Conservation (phyloP, 192 early-diverging fungal species). For the Mortierella alpina region DNA sequence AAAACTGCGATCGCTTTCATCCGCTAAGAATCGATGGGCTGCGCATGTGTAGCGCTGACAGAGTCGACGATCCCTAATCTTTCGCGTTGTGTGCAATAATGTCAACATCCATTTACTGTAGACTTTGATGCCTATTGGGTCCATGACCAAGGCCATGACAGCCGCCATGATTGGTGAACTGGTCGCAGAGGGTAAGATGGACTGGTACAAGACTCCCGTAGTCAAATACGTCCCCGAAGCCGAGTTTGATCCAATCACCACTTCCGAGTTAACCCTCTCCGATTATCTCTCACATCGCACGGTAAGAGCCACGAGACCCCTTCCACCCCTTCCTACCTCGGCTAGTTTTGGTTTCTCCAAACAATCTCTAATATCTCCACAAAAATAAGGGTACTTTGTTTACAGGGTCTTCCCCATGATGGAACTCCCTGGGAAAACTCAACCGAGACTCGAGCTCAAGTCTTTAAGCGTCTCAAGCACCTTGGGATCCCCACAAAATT, state of each 20-base stretch:
- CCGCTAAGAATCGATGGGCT: not conserved
- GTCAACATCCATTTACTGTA: not conserved
- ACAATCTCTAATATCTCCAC: not conserved
- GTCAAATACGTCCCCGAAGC: slow-evolving; percentile 17
- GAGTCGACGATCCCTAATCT: not conserved
- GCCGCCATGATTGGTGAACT: slow-evolving; percentile 17
- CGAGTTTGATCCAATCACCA: slow-evolving; percentile 15
- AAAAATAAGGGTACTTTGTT: not conserved
- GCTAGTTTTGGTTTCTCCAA: not conserved
- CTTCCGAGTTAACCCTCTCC: slow-evolving; percentile 18
- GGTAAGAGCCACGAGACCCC: not conserved
- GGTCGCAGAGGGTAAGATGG: slow-evolving; percentile 32
- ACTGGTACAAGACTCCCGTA: slow-evolving; percentile 38
- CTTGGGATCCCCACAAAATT: slow-evolving; percentile 6
- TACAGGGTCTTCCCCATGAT: slow-evolving; percentile 5
- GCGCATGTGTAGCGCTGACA: not conserved
- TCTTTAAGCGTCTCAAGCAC: slow-evolving; percentile 22
- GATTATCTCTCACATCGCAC: slow-evolving; percentile 40
- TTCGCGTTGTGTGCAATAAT: not conserved
- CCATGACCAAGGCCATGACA: slow-evolving; percentile 31
- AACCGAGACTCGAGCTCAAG: not conserved
- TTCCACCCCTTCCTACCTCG: not conserved
- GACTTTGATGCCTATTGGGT: slow-evolving; percentile 30
- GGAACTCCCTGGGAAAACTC: not conserved
- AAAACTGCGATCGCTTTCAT: not conserved